Conservation (phyloP, 73 alveolate species). For the Blepharisma japonicum region DNA sequence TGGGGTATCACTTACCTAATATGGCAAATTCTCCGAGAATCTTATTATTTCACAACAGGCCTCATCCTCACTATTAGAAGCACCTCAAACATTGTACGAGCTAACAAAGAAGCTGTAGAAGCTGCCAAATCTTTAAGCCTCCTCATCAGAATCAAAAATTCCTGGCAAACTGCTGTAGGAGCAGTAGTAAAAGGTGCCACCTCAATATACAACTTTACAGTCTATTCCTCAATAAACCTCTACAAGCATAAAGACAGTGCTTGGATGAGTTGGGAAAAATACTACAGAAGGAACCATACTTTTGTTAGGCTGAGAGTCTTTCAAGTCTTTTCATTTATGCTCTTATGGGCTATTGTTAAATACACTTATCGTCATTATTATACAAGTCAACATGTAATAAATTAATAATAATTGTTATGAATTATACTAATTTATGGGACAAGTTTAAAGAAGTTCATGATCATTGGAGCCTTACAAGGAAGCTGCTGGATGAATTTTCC, state of each 20-base stretch:
- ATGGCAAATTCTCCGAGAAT: constrained; percentile 1
- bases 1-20: neutral
- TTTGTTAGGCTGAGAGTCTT: neutral
- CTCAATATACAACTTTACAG: constrained; percentile 10
- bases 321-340: too few relatives aligned
- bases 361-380: too few relatives aligned
- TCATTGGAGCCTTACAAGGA: too few relatives aligned
- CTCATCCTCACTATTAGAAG: neutral
- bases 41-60: neutral
- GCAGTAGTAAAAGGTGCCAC: neutral
- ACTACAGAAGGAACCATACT: neutral
- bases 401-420: too few relatives aligned
- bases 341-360: too few relatives aligned
- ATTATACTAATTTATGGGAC: too few relatives aligned
- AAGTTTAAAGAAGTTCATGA: too few relatives aligned
- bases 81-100: neutral
- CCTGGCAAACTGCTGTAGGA: constrained; percentile 13
- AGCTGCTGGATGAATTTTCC: too few relatives aligned
- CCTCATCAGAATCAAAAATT: neutral
- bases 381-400: too few relatives aligned
- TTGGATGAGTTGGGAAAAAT: neutral
- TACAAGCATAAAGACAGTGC: constrained; percentile 28
- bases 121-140: neutral
- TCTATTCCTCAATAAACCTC: constrained; percentile 17
- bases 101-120: neutral